Conservation (phyloP, 2,329 filamentous ascomycete species). For the Colletotrichum tropicicola region DNA sequence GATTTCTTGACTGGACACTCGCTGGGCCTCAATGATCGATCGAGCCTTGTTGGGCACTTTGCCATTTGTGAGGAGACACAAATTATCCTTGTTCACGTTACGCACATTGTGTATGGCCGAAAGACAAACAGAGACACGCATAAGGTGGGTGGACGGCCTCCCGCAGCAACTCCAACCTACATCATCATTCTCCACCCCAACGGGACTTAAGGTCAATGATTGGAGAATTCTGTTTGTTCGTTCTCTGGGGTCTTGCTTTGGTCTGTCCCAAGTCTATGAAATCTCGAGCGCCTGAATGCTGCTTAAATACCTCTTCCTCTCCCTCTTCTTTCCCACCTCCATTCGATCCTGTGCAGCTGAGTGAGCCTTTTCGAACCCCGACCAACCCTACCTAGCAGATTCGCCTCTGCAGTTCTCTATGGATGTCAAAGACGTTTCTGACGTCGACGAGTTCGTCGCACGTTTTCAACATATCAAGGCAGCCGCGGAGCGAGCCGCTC, state of each 20-base stretch:
- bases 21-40: no score
- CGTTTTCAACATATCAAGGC: neutral
- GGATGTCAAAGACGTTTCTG: slow-evolving; percentile 3
- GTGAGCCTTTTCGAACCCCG: no score
- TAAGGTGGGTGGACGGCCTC: neutral
- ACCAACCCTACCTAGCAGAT: neutral
- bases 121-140: neutral
- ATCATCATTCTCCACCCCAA: neutral
- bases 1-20: no score
- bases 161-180: neutral
- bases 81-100: no score
- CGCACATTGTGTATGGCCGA: no score
- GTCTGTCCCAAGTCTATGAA: no score
- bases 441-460: neutral
- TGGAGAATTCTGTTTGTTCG: neutral
- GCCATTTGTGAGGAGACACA: no score
- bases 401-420: neutral
- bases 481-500: neutral
- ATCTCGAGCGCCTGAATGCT: no score
- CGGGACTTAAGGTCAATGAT: neutral
- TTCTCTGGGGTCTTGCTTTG: no score
- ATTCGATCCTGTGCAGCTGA: no score
- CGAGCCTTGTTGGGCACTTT: no score
- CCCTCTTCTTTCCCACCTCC: neutral
- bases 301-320: no score